A percentile compares a stretch with the other conserved stretches of the same genome.
Conservation (phyloP, 2,329 filamentous ascomycete genomes). For the Cordyceps fumosorosea region DNA sequence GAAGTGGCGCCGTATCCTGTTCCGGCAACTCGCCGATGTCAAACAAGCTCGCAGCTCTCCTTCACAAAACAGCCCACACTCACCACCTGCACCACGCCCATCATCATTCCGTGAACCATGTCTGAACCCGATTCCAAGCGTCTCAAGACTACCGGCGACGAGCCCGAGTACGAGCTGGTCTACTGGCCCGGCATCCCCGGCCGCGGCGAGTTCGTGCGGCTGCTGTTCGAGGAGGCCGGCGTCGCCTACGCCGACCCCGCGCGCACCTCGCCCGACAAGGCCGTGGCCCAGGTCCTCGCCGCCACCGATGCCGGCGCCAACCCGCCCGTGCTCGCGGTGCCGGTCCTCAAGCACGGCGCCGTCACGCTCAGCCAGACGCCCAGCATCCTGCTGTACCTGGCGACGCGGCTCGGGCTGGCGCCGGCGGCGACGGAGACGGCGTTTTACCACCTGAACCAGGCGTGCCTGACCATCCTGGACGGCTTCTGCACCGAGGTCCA, state of each 20-base stretch:
- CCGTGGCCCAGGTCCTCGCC: slow-evolving; percentile 42
- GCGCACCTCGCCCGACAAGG: slow-evolving; percentile 33
- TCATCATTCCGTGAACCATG: slow-evolving; percentile 13
- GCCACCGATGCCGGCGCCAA: slow-evolving; percentile 45
- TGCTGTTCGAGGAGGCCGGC: slow-evolving; percentile 63
- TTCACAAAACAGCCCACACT: too few species aligned
- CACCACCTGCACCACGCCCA: background rate
- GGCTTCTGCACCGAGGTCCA: slow-evolving; percentile 64
- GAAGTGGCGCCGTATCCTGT: too few species aligned
- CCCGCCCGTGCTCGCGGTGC: slow-evolving; percentile 60
- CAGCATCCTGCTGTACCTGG: slow-evolving; percentile 68
- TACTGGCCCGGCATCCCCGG: slow-evolving; percentile 70
- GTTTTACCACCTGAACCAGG: slow-evolving; percentile 53
- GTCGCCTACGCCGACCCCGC: slow-evolving; percentile 55
- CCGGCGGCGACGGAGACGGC: slow-evolving; percentile 36
- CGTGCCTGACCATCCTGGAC: slow-evolving; percentile 65
- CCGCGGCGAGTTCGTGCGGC: slow-evolving; percentile 66
- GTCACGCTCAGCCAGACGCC: slow-evolving; percentile 62
- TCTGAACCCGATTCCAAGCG: slow-evolving; percentile 22
- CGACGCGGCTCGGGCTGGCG: slow-evolving; percentile 50
- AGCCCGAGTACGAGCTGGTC: slow-evolving; percentile 54
- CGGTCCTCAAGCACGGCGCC: slow-evolving; percentile 56
- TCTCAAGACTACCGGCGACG: slow-evolving; percentile 29
- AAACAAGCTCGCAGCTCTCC: too few species aligned
- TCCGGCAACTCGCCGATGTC: too few species aligned